A percentile compares a stretch with the other conserved stretches of the same genome.
Conservation (phyloP, 1,139 yeast genomes). For the Kodamaea plutei region DNA sequence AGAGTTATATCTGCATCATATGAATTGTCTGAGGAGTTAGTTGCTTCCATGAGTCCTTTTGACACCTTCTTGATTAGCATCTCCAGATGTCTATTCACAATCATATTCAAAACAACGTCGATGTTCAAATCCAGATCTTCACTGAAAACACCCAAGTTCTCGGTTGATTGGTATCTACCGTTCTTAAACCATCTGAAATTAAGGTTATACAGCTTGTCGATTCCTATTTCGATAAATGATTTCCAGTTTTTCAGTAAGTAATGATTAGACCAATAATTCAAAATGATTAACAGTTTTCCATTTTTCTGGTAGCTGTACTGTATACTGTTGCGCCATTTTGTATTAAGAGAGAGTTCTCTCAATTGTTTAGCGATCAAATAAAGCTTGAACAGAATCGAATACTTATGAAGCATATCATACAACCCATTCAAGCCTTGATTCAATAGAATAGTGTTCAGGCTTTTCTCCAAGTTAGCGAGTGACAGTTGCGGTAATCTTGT, state of each 20-base stretch:
- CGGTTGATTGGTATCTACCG: conserved; percentile 32
- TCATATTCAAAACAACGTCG: conserved; percentile 11
- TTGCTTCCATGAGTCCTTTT: neutral
- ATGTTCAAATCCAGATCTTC: conserved; percentile 2
- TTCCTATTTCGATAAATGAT: conserved; percentile 62
- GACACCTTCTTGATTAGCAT: conserved; percentile 7
- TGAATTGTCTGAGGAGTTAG: neutral
- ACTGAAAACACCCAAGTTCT: neutral
- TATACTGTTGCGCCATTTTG: conserved; percentile 63
- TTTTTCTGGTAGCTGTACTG: conserved; percentile 66
- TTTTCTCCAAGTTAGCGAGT: conserved; percentile 48
- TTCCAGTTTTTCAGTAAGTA: conserved; percentile 34
- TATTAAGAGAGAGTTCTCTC: conserved; percentile 44
- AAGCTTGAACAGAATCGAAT: conserved; percentile 70
- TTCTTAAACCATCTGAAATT: conserved; percentile 68
- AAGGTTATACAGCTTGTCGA: conserved; percentile 48
- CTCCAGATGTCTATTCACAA: conserved; percentile 40
- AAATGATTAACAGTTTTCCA: conserved; percentile 47
- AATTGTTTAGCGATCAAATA: conserved; percentile 67
- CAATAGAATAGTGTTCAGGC: conserved; percentile 55
- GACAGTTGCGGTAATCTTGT: conserved; percentile 33
- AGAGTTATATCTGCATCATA: neutral
- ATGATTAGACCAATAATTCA: conserved; percentile 68
- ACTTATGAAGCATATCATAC: conserved; percentile 65
- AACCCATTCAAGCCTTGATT: conserved; percentile 54